phyloP scores from a whole-genome alignment of 2,329 filamentous ascomycete species.

The Zymoseptoria ardabiliae region DNA sequence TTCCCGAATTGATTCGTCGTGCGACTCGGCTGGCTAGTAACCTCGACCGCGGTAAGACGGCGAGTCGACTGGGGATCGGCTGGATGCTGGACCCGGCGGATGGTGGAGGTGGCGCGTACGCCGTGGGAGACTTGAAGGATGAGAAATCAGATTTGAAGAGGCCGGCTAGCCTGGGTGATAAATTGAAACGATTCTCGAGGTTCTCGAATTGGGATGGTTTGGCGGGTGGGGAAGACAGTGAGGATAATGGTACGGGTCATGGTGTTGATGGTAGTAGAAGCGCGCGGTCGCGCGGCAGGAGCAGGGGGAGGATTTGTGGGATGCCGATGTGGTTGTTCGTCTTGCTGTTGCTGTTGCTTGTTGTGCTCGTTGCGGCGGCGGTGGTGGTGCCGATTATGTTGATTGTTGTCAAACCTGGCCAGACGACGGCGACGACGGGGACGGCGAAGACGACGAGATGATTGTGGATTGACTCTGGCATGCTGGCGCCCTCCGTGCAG shows the following conservation, averaged over 20 bases:
- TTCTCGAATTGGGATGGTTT: slow-evolving; percentile 18
- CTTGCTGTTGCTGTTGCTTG: slow-evolving; percentile 54
- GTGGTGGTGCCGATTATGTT: slow-evolving; percentile 65
- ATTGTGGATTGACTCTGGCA: too few relatives aligned
- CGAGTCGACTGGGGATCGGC: slow-evolving; percentile 48
- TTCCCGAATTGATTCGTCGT: slow-evolving; percentile 82
- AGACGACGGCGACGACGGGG: slow-evolving; percentile 2
- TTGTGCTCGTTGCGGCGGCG: slow-evolving; percentile 71
- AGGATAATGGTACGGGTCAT: neutral
- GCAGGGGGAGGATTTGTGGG: slow-evolving; percentile 67
- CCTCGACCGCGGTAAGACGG: slow-evolving; percentile 72
- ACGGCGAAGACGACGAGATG: neutral
- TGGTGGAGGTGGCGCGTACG: slow-evolving; percentile 52
- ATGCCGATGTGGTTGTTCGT: slow-evolving; percentile 74
- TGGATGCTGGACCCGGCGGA: slow-evolving; percentile 38
- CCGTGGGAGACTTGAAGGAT: neutral
- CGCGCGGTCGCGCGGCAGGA: slow-evolving; percentile 16
- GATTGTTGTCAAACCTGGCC: slow-evolving; percentile 40
- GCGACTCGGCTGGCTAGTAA: slow-evolving; percentile 82
- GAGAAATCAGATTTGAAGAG: neutral
- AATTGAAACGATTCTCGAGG: slow-evolving; percentile 6
- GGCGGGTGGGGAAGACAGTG: slow-evolving; percentile 25
- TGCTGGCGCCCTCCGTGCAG: too few relatives aligned
- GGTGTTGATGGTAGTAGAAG: slow-evolving; percentile 24
- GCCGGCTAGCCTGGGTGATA: slow-evolving; percentile 2